Base-by-base conservation (phyloP, 106 monocot species). In the Dactylorhiza incarnata region DNA sequence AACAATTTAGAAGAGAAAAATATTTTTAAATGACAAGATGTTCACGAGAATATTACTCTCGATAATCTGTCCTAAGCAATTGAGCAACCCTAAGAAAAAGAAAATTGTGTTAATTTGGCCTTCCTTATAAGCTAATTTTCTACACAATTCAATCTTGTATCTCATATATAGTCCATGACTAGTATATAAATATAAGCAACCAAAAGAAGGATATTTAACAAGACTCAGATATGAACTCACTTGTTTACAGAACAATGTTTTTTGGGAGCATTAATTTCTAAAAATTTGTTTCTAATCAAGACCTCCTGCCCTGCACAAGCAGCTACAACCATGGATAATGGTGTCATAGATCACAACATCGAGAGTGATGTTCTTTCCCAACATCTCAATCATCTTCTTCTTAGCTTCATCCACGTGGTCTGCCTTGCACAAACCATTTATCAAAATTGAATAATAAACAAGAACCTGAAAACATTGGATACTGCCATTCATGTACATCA, bases 241-340 rank as follows among this genome's bases (percentile, higher is more conserved):
- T 94, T 97, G 84, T 89, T 94, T 78, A 76, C 94, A 46, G 97
- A 96, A 37, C 82, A 81, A 78, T 66, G 89, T 5, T 91, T 89
- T 69, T 61, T 97, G 24, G 91, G 94, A 48, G 94, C 97, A 83
- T 97, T 94, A 87, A 97, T 97, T 79, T 97, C 97, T 48, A 94
- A 91, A 55, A 97, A 97, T 71, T 82, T 84, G 75, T 97, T 91
- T 59, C 94, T 85, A 59, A 97, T 94, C 84, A 91, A 83, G 12
- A 91, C 94, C 73, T 97, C 97, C 80, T 97, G 86, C 52, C 94
- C 83, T 29, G 94, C 97, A 89, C 97, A 94, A 44, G 85, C 78
- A 77, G 94, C 94, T 63, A 94, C 97, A 74, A 83, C 83, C 81
- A 79, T 83, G 78, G 52, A 97, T 74, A 76, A 97, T 91, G 49